Percentiles rank a stretch among this genome's conserved stretches.
Conservation (phyloP, 352 stramenopile genomes). For the Globisporangium megalacanthum region DNA sequence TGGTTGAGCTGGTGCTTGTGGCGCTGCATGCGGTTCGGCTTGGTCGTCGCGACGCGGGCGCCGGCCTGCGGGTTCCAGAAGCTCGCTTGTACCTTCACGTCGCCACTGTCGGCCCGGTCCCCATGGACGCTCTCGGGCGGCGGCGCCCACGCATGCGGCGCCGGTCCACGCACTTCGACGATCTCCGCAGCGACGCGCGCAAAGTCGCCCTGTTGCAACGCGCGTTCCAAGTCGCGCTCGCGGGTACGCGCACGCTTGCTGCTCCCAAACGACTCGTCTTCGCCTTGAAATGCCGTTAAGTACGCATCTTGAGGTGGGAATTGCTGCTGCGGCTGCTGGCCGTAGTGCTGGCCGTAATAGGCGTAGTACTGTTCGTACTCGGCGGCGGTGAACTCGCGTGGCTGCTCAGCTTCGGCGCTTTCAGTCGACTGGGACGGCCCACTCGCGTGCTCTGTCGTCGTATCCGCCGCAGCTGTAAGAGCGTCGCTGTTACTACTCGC, state of each 20-base stretch:
- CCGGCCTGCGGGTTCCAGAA: slow-evolving; percentile 67
- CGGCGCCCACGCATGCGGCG: slow-evolving; percentile 47
- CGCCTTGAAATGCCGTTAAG: slow-evolving; percentile 25
- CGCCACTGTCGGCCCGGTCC: slow-evolving; percentile 11
- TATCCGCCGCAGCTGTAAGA: slow-evolving; percentile 17
- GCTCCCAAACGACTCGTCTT: slow-evolving; percentile 29
- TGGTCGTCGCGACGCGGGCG: slow-evolving; percentile 40
- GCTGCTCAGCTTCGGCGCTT: slow-evolving; percentile 10
- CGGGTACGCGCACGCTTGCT: slow-evolving; percentile 50
- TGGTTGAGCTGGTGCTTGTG: slow-evolving; percentile 83
- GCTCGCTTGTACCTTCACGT: slow-evolving; percentile 59
- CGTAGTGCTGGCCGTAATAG: slow-evolving; percentile 24
- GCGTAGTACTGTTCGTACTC: slow-evolving; percentile 36
- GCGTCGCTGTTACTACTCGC: neutral
- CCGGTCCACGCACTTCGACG: slow-evolving; percentile 49
- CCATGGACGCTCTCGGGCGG: slow-evolving; percentile 23
- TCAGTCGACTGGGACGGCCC: neutral
- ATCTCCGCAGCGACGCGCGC: slow-evolving; percentile 51
- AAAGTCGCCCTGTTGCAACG: slow-evolving; percentile 67
- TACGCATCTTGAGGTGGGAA: slow-evolving; percentile 6
- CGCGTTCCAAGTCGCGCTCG: slow-evolving; percentile 65
- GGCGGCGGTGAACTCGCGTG: slow-evolving; percentile 17
- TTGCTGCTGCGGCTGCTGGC: slow-evolving; percentile 13
- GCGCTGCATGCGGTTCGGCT: slow-evolving; percentile 66
- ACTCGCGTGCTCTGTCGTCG: slow-evolving; percentile 10